Conservation (phyloP, 2,329 filamentous ascomycete species). For the Pseudocercospora eumusae region DNA sequence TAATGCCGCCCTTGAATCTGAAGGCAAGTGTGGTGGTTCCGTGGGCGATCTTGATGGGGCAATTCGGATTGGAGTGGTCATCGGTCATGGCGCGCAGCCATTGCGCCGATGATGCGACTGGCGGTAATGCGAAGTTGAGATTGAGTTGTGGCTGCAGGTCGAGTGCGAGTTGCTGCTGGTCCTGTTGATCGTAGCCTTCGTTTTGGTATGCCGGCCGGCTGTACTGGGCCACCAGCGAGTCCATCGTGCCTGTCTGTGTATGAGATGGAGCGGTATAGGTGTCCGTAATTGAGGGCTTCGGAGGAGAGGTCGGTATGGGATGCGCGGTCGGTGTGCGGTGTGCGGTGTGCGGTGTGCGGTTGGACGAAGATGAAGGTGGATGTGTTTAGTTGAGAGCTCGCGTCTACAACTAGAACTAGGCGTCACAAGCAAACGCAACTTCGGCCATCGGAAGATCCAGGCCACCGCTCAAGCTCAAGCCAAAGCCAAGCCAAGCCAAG, state of each 20-base stretch:
- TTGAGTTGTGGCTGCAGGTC: conserved; percentile 74
- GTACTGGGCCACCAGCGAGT: conserved; percentile 90
- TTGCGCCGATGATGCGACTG: conserved; percentile 82
- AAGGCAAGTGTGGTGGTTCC: conserved; percentile 97
- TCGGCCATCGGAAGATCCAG: neutral
- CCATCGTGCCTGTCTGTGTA: conserved; percentile 60
- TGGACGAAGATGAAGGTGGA: conserved; percentile 4
- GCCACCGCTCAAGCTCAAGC: too few species aligned
- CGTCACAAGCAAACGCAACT: conserved; percentile 13
- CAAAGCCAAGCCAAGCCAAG: neutral
- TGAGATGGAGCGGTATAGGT: neutral
- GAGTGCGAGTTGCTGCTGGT: conserved; percentile 64
- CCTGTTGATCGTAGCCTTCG: conserved; percentile 68
- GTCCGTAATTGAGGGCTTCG: neutral
- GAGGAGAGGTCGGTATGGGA: neutral
- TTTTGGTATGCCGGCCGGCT: conserved; percentile 73
- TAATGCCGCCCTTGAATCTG: conserved; percentile 96
- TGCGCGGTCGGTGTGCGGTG: neutral
- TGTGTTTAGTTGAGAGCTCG: conserved; percentile 11
- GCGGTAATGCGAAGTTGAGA: conserved; percentile 92
- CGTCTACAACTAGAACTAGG: too few species aligned
- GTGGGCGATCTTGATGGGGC: conserved; percentile 99
- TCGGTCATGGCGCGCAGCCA: conserved; percentile 98
- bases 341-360: neutral
- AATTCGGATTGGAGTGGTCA: conserved; percentile 93